These are phyloP conservation scores for Glycine tomentella DNA, from an alignment of 306 rosid species.

Conservation along the genomic window DNA sequence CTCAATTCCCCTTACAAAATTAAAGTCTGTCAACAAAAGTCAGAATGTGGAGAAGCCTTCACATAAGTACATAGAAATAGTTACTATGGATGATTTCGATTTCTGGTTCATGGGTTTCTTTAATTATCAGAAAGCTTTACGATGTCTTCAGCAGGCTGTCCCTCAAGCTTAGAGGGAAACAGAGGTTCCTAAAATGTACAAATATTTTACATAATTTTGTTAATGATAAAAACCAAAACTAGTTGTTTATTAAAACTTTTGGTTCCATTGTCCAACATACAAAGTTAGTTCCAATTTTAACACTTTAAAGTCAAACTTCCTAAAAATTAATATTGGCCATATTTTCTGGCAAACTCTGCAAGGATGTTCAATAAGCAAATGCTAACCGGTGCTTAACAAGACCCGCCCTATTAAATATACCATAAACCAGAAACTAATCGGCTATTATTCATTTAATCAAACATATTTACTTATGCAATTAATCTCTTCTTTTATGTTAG, in stretches of 20 bases:
- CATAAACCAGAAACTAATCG: constrained; percentile 1
- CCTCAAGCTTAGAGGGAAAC: constrained; percentile 45
- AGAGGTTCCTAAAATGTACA: constrained; percentile 43
- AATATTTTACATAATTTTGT: constrained; percentile 44
- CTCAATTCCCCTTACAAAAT: constrained; percentile 2
- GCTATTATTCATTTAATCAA: constrained; percentile 11
- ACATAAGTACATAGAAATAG: constrained; percentile 63
- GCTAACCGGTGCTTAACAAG: not conserved
- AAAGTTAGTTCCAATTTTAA: not conserved
- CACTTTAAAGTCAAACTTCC: constrained; percentile 5
- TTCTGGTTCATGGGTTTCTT: constrained; percentile 83
- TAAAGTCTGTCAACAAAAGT: constrained; percentile 28
- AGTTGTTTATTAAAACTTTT: not conserved
- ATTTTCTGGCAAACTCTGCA: constrained; percentile 28
- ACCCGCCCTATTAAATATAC: not conserved
- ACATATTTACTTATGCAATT: not conserved
- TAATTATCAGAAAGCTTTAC: constrained; percentile 57
- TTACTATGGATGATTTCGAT: constrained; percentile 63
- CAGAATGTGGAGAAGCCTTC: constrained; percentile 50
- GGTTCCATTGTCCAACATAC: constrained; percentile 6
- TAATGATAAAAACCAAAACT: not conserved
- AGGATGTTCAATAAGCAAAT: not conserved
- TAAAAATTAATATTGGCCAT: not conserved
- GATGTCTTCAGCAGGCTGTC: constrained; percentile 50
- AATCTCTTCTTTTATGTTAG: not conserved